These are phyloP conservation scores for Rhipidocladum racemiflorum DNA, from an alignment of 176 grass and related monocot genomes.

Conservation along the genomic window DNA sequence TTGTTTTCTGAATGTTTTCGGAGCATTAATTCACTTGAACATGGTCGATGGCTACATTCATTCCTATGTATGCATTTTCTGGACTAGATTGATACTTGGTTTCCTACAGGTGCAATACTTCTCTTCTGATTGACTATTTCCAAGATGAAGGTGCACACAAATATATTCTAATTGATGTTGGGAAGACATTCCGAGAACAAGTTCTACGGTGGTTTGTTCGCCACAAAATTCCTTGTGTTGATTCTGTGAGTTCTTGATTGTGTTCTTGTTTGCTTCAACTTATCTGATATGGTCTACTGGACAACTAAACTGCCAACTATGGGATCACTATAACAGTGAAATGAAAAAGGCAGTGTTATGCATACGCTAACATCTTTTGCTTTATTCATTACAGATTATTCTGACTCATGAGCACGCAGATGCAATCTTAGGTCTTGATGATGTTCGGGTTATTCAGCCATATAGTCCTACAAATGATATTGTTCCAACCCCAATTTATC, in stretches of 20 bases:
- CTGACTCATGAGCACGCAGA: constrained; percentile 96
- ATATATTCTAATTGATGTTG: constrained; percentile 91
- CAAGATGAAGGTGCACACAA: constrained; percentile 61
- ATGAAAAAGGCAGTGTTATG: background rate
- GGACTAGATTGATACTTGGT: background rate
- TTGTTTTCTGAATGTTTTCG: background rate
- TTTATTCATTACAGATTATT: constrained; percentile 64
- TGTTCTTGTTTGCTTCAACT: constrained; percentile 21
- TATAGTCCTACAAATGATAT: constrained; percentile 85
- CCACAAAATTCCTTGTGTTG: constrained; percentile 86
- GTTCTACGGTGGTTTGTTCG: constrained; percentile 89
- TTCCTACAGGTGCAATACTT: constrained; percentile 71
- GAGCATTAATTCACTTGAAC: background rate
- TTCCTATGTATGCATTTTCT: constrained; percentile 7
- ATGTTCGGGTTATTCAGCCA: constrained; percentile 75
- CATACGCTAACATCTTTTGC: constrained; percentile 16
- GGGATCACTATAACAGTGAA: background rate
- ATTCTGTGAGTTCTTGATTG: constrained; percentile 66
- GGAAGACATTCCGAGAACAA: constrained; percentile 94
- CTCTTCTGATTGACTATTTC: constrained; percentile 92
- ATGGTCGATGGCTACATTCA: background rate
- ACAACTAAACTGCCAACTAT: background rate
- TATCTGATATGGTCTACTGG: background rate
- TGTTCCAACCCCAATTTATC: constrained; percentile 85
- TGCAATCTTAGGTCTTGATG: constrained; percentile 90